Percentiles rank a stretch among this genome's conserved stretches.
These are phyloP conservation scores for Zymoseptoria pseudotritici DNA, from an alignment of 2,329 filamentous ascomycete species.

Conservation along the genomic window DNA sequence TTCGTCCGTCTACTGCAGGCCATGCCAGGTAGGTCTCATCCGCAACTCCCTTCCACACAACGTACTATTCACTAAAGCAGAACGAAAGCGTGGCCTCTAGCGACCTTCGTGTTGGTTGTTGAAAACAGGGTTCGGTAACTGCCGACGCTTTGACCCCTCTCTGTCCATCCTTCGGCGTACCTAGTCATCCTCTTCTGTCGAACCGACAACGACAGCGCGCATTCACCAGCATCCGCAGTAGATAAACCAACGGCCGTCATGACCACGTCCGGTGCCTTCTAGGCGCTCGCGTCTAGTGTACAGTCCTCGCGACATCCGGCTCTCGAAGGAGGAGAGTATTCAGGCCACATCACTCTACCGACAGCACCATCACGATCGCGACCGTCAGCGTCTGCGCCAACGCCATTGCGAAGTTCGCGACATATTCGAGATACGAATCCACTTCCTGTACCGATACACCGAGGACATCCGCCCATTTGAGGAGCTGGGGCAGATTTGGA, in stretches of 20 bases:
- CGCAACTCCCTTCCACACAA: background rate
- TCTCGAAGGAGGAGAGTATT: slow-evolving; percentile 29
- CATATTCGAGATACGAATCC: background rate
- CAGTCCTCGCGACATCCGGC: slow-evolving; percentile 25
- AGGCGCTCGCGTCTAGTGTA: slow-evolving; percentile 29
- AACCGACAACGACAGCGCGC: slow-evolving; percentile 9
- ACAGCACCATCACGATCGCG: slow-evolving; percentile 1
- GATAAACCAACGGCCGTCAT: slow-evolving; percentile 10
- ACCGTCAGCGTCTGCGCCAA: background rate
- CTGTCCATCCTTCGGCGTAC: background rate
- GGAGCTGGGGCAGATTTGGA: background rate
- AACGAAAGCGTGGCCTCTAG: background rate
- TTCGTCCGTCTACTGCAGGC: background rate
- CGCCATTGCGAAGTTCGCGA: background rate
- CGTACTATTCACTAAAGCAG: background rate
- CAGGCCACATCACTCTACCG: slow-evolving; percentile 7
- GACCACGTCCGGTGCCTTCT: slow-evolving; percentile 22
- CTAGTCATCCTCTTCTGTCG: slow-evolving; percentile 4
- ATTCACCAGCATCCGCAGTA: background rate
- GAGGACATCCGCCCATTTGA: background rate
- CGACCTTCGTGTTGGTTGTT: background rate
- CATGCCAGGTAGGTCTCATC: background rate
- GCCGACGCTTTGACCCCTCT: background rate
- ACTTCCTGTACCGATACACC: background rate
- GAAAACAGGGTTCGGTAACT: background rate